Base-by-base conservation (phyloP, 164 flowering plant species). In the Magnolia officinalis region DNA sequence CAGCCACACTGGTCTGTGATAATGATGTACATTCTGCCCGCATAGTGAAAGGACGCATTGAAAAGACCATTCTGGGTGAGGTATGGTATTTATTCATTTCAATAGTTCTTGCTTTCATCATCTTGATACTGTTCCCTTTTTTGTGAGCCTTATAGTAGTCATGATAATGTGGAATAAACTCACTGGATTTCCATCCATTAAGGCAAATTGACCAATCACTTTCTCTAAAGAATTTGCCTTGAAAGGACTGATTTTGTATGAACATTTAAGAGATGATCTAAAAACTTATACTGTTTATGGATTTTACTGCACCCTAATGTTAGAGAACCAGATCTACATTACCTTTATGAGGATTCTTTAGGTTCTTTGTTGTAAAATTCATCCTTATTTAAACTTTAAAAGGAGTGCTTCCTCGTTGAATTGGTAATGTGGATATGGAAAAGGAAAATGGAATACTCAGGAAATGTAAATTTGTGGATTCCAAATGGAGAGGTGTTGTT, bases 31-130 rank as follows among this genome's bases (percentile, higher is more conserved):
- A 83, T 55, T 58, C 73, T 23, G 97, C 98, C 19, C 83, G 87
- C 73, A 75, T 85, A 61, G 91, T 94, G 23, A 91, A 88, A 83
- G 90, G 86, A 72, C 85, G 87, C 50, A 87, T 93, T 59, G 96
- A 96, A 79, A 96, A 87, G 81, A 96, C 97, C 11, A 55, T 81
- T 78, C 77, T 96, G 71, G 92, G 94, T 19, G 91, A 94, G 96
- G 99, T 94, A 81, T 72, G 78, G 37, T 14, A 50, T 29, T 75
- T 31, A 61, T 50, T 14, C 50, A 11, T 29, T 6, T 18, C 0
- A 50, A 4, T 3, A 6, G 65, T 2, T 51, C 65, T 10, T 18
- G 2, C 3, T 18, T 50, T 19, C 21, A 31, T 63, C 2, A 64
- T 18, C 31, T 29, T 71, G 23, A 49, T 20, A n/a, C n/a, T 75